Evolutionary conservation across 176 grass and related monocot genomes (phyloP).

Genomic region (Puya raimondii): DNA sequence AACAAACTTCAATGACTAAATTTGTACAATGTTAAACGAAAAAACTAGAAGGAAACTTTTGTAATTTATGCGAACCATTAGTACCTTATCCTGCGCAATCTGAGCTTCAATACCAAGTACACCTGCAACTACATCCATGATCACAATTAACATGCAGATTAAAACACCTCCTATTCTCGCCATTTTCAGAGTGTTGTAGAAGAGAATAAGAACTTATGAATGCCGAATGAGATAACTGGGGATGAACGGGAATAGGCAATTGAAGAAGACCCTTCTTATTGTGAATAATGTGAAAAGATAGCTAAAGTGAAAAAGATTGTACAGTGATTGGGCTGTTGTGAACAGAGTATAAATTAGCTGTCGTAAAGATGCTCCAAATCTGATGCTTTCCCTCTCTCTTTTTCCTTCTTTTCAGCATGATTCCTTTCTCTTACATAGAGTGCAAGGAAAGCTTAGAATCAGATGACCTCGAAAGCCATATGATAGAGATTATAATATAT

Average conservation of each 20-base stretch:
- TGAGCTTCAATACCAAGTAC: constrained; percentile 84
- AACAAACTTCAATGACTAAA: constrained; percentile 1
- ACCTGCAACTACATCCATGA: constrained; percentile 73
- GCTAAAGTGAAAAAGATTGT: constrained; percentile 29
- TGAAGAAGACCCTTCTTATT: constrained; percentile 26
- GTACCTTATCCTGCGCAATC: constrained; percentile 79
- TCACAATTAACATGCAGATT: constrained; percentile 67
- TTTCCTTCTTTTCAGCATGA: constrained; percentile 33
- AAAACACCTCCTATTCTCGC: constrained; percentile 32
- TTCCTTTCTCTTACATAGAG: constrained; percentile 56
- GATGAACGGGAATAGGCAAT: constrained; percentile 17
- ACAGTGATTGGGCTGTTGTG: constrained; percentile 27
- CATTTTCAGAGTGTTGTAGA: constrained; percentile 26
- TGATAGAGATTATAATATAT: constrained; percentile 13
- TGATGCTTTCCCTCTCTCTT: constrained; percentile 50
- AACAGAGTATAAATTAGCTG: constrained; percentile 44
- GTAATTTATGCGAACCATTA: too few relatives aligned
- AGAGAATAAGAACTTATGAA: constrained; percentile 1
- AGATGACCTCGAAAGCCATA: constrained; percentile 30
- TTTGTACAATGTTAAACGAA: constrained; percentile 3
- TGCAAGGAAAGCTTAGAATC: constrained; percentile 68
- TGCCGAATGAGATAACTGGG: constrained; percentile 9
- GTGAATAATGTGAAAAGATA: constrained; percentile 36
- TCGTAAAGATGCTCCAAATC: constrained; percentile 50
- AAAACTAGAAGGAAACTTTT: neutral